phyloP scores from a whole-genome alignment of 108 stramenopile species.

The Fragilariopsis cylindrus region DNA sequence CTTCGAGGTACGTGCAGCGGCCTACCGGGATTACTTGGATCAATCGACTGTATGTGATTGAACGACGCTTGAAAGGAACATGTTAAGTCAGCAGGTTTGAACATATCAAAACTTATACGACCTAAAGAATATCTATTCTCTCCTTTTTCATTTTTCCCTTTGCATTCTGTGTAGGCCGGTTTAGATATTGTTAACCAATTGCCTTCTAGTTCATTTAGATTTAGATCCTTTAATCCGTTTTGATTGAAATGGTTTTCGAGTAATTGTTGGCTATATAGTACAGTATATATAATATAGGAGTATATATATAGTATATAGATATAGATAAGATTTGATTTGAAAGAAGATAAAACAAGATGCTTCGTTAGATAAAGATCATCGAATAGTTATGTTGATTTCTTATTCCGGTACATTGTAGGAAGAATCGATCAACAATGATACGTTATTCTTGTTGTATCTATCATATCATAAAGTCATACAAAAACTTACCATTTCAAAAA shows the following conservation, averaged over 20 bases:
- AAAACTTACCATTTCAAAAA: constrained; percentile 5
- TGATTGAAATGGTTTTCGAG: constrained; percentile 55
- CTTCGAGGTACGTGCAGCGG: constrained; percentile 48
- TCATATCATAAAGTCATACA: too few relatives aligned
- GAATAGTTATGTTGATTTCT: too few relatives aligned
- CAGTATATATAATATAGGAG: too few relatives aligned
- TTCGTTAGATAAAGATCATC: too few relatives aligned
- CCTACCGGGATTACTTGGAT: constrained; percentile 26
- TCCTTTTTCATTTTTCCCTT: constrained; percentile 63
- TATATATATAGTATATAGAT: too few relatives aligned
- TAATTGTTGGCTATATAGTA: neutral
- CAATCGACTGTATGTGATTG: constrained; percentile 48
- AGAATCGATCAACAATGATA: too few relatives aligned
- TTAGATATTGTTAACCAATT: constrained; percentile 72
- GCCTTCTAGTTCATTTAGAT: constrained; percentile 38
- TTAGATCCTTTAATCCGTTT: constrained; percentile 45
- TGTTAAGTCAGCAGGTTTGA: constrained; percentile 52
- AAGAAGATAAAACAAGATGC: too few relatives aligned
- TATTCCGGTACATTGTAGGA: too few relatives aligned
- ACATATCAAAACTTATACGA: constrained; percentile 74
- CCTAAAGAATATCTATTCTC: constrained; percentile 66
- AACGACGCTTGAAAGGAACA: constrained; percentile 65
- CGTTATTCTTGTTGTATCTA: too few relatives aligned
- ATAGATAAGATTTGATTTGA: too few relatives aligned
- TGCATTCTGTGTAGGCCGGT: constrained; percentile 46